Conservation (phyloP, 169 alveolate species). For the Cryptosporidium canis region DNA sequence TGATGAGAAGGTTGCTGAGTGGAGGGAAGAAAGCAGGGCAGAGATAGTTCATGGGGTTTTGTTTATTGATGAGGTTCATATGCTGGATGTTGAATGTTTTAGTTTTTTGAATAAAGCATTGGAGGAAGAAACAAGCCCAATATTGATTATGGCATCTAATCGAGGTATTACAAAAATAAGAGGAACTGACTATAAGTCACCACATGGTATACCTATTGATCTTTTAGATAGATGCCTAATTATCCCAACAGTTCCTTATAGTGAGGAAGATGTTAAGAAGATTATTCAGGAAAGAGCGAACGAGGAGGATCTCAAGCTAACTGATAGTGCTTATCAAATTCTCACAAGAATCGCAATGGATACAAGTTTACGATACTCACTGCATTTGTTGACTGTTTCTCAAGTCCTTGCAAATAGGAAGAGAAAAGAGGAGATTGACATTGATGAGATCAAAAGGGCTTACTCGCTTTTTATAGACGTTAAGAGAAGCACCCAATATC, state of each 20-base stretch:
- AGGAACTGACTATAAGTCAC: constrained; percentile 97
- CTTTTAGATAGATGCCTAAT: constrained; percentile 96
- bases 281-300: constrained; percentile 95
- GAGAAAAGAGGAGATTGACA: constrained; percentile 90
- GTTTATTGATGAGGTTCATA: constrained; percentile 99
- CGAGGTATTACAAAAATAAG: constrained; percentile 97
- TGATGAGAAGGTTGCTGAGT: constrained; percentile 97
- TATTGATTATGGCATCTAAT: constrained; percentile 99
- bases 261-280: constrained; percentile 89
- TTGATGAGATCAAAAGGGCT: constrained; percentile 94
- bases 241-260: constrained; percentile 96
- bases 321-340: constrained; percentile 93
- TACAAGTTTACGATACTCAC: constrained; percentile 94
- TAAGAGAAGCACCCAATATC: constrained; percentile 94
- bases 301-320: constrained; percentile 98
- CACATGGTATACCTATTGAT: constrained; percentile 99
- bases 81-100: constrained; percentile 99
- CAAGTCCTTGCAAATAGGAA: constrained; percentile 89
- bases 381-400: constrained; percentile 91
- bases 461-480: constrained; percentile 96
- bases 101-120: constrained; percentile 97
- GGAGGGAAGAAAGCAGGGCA: constrained; percentile 98
- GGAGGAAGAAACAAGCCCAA: constrained; percentile 97
- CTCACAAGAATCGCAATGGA: constrained; percentile 95
- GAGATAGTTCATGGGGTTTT: constrained; percentile 94